Base-by-base conservation (phyloP, 768 basidiomycete species). In the Auriscalpium microsporum region DNA sequence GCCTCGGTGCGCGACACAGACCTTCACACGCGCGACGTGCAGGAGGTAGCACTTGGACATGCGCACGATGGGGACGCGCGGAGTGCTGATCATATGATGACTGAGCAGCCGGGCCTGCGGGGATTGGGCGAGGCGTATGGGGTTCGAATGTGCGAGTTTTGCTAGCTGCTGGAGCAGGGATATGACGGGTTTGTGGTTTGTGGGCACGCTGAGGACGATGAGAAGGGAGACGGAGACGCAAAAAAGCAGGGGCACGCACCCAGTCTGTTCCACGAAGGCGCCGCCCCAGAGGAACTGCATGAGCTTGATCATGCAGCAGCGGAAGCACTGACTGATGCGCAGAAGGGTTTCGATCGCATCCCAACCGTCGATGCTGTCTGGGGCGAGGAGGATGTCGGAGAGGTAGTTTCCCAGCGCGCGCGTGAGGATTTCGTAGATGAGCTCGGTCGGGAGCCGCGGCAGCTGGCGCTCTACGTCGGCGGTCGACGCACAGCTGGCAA, bases 321-420 rank as follows among this genome's bases (percentile, higher is more conserved):
- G 53, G 23, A 53, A 34, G 53, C 53, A 53, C 13, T 53, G 38
- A 8, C 45, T 53, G 11, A 53, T 45, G 19, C 46, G 53, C 53
- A 53, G 16, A 7, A 53, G 45, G 4, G 45, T 53, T 10, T 19
- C 35, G 33, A 53, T 53, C 9, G 45, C 53, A 8, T 53, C 53
- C 53, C 53, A 53, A 11, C 45, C 36, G 13, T 34, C 28, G 28
- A 45, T 46, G 17, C n/a, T 45, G n/a, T 46, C 53, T n/a, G 53
- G 53, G 16, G 45, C 45, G 34, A 53, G 53, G n/a, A 53, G 34
- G 23, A 53, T 36, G n/a, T 53, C 53, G 34, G 44, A 45, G 21
- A 53, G 53, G 36, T 53, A 53, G 34, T 47, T 42, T 36, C 53
- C 53, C n/a, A 53, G 44, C 13, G 53, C 3, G 34, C 33, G 53